A percentile compares a stretch with the other conserved stretches of the same genome.
Evolutionary conservation across 2,329 filamentous ascomycete genomes (phyloP).

Genomic region (Sporothrix phasma): DNA sequence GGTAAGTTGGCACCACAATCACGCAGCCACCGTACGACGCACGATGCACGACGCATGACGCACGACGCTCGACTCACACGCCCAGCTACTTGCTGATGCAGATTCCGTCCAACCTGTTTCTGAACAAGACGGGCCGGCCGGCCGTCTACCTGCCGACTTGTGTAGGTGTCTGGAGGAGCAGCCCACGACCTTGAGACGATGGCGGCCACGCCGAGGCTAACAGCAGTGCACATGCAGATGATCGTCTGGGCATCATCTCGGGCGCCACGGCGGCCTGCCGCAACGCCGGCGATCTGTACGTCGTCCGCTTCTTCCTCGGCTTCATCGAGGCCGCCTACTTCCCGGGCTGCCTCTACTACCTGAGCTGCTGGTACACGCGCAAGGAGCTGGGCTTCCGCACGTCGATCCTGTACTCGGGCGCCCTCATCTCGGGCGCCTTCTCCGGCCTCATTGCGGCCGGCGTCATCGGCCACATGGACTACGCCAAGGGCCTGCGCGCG

Average conservation of each 20-base stretch:
- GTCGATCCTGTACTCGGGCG: conserved; percentile 47
- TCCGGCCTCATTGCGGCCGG: conserved; percentile 51
- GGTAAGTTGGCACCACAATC: conserved; percentile 24
- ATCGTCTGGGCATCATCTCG: conserved; percentile 39
- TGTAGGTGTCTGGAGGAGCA: conserved; percentile 29
- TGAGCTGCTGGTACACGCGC: conserved; percentile 54
- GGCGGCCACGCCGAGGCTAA: not conserved
- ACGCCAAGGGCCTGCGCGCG: conserved; percentile 43
- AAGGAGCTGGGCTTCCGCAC: conserved; percentile 52
- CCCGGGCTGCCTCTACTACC: conserved; percentile 25
- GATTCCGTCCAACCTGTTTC: conserved; percentile 40
- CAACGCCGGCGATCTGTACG: conserved; percentile 29
- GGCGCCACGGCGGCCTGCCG: conserved; percentile 30
- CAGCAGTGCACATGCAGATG: conserved; percentile 27
- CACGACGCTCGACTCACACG: not conserved
- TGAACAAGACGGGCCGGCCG: conserved; percentile 43
- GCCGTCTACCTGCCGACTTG: conserved; percentile 36
- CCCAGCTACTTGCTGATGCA: conserved; percentile 39
- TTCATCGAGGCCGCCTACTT: conserved; percentile 33
- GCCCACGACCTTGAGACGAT: not conserved
- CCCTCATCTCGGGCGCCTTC: conserved; percentile 56
- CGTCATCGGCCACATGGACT: conserved; percentile 56
- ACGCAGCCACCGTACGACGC: not conserved
- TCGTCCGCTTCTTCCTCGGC: conserved; percentile 34
- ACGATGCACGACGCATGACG: too few relatives aligned